phyloP scores from a whole-genome alignment of 495 filamentous ascomycete species.

The Aspergillus cristatus region DNA sequence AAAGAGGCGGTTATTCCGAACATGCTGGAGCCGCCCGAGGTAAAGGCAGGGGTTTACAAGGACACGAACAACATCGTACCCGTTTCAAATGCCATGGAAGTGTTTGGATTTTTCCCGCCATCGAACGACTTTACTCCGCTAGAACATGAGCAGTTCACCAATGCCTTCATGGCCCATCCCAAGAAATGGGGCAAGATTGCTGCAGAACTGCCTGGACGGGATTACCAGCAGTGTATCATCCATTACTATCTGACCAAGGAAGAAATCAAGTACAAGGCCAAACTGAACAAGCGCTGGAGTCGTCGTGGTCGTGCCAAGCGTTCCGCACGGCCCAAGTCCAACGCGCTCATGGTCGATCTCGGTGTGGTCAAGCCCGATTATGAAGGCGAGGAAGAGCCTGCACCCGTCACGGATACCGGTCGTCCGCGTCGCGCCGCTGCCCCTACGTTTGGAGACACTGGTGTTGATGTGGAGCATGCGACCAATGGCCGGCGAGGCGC shows the following conservation, averaged over 20 bases:
- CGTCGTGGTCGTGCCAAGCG: slow-evolving; percentile 50
- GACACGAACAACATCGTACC: slow-evolving; percentile 66
- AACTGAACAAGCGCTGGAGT: slow-evolving; percentile 60
- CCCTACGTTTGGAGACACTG: slow-evolving; percentile 57
- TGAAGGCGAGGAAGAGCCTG: slow-evolving; percentile 44
- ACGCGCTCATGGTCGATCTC: slow-evolving; percentile 66
- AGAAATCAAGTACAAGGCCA: slow-evolving; percentile 76
- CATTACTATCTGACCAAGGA: slow-evolving; percentile 96
- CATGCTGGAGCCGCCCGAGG: slow-evolving; percentile 53
- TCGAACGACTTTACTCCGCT: slow-evolving; percentile 75
- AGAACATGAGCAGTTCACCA: slow-evolving; percentile 70
- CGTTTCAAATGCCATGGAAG: slow-evolving; percentile 53
- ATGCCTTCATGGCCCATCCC: slow-evolving; percentile 67
- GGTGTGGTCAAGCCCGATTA: slow-evolving; percentile 47
- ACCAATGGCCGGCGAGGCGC: slow-evolving; percentile 36
- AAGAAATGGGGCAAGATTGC: slow-evolving; percentile 94
- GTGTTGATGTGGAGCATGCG: slow-evolving; percentile 41
- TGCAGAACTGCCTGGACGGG: slow-evolving; percentile 56
- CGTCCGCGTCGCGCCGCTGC: slow-evolving; percentile 62
- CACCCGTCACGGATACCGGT: slow-evolving; percentile 56
- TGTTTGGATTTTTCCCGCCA: slow-evolving; percentile 65
- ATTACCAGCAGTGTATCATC: slow-evolving; percentile 79
- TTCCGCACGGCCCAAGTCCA: slow-evolving; percentile 57
- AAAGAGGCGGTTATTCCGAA: slow-evolving; percentile 80
- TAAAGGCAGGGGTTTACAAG: slow-evolving; percentile 46